Evolutionary conservation across 1,139 yeast genomes (phyloP).

Genomic region (Nakaseomyces bracarensis): DNA sequence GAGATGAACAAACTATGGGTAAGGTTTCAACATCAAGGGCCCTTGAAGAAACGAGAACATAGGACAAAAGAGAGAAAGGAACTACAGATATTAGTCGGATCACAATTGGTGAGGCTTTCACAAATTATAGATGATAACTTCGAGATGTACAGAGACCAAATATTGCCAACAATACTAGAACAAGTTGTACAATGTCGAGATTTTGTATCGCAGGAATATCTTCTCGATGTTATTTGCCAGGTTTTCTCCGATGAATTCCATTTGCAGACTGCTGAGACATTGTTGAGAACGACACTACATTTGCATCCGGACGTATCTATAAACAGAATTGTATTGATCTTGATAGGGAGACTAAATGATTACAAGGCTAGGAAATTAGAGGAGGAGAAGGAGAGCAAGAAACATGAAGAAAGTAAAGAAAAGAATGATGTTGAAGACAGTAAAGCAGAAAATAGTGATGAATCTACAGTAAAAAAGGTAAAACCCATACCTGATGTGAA

Average conservation of each 20-base stretch:
- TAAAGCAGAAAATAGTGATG: constrained; percentile 2
- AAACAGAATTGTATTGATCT: constrained; percentile 55
- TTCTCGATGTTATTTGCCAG: constrained; percentile 83
- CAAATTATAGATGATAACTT: constrained; percentile 68
- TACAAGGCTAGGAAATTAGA: constrained; percentile 40
- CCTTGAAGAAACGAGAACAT: constrained; percentile 68
- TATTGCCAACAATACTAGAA: constrained; percentile 75
- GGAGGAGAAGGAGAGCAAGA: constrained; percentile 9
- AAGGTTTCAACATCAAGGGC: constrained; percentile 91
- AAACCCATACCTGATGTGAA: constrained; percentile 15
- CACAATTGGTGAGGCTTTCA: constrained; percentile 80
- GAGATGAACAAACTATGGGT: constrained; percentile 99
- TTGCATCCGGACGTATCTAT: constrained; percentile 65
- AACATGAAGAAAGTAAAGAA: constrained; percentile 7
- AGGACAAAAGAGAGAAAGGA: constrained; percentile 78
- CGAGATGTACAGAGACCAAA: constrained; percentile 49
- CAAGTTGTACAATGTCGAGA: constrained; percentile 92
- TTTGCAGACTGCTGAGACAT: constrained; percentile 57
- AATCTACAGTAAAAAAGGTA: background rate
- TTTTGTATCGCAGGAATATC: constrained; percentile 81
- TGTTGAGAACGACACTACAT: constrained; percentile 57
- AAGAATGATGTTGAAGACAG: constrained; percentile 1
- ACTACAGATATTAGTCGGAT: constrained; percentile 84
- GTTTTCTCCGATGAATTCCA: constrained; percentile 94
- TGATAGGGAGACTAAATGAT: constrained; percentile 66